These are phyloP conservation scores for Heimioporus sp. DNA, from an alignment of 768 basidiomycete species.

Conservation along the genomic window DNA sequence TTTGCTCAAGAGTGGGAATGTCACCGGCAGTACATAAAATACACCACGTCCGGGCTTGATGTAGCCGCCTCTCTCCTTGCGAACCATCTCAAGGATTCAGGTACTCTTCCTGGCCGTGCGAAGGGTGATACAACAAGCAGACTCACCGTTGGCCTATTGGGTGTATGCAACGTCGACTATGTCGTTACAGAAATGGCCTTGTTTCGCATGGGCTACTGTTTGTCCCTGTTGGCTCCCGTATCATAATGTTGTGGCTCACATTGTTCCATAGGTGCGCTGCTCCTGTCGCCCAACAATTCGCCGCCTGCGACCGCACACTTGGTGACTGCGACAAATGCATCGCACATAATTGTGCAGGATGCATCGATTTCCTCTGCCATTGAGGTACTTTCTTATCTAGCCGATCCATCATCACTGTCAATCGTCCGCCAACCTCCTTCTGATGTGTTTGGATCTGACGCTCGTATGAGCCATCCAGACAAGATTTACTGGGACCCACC, in stretches of 20 bases:
- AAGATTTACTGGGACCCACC: slow-evolving; percentile 20
- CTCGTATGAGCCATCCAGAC: slow-evolving; percentile 15
- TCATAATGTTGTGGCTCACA: no score
- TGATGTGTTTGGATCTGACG: slow-evolving; percentile 10
- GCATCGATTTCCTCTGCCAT: slow-evolving; percentile 9
- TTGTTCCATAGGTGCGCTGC: slow-evolving; percentile 33
- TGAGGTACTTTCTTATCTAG: slow-evolving; percentile 15
- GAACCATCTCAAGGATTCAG: slow-evolving; percentile 18
- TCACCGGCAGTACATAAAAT: slow-evolving; percentile 28
- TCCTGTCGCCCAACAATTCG: slow-evolving; percentile 45
- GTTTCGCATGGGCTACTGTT: slow-evolving; percentile 33
- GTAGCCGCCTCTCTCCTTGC: slow-evolving; percentile 26
- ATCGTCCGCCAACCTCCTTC: slow-evolving; percentile 23
- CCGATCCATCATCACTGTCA: slow-evolving; percentile 19
- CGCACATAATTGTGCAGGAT: slow-evolving; percentile 24
- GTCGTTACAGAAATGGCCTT: slow-evolving; percentile 23
- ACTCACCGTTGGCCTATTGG: slow-evolving; percentile 26
- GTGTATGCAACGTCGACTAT: slow-evolving; percentile 27
- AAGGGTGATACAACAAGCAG: slow-evolving; percentile 23
- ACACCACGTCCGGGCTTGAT: slow-evolving; percentile 25
- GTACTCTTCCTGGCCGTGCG: slow-evolving; percentile 19
- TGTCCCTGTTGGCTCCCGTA: no score
- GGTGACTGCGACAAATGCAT: slow-evolving; percentile 25
- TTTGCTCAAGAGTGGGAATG: no score
- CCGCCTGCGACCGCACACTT: slow-evolving; percentile 46